Base-by-base conservation (phyloP, 345 rosid genomes). In the Pelargonium nanum region DNA sequence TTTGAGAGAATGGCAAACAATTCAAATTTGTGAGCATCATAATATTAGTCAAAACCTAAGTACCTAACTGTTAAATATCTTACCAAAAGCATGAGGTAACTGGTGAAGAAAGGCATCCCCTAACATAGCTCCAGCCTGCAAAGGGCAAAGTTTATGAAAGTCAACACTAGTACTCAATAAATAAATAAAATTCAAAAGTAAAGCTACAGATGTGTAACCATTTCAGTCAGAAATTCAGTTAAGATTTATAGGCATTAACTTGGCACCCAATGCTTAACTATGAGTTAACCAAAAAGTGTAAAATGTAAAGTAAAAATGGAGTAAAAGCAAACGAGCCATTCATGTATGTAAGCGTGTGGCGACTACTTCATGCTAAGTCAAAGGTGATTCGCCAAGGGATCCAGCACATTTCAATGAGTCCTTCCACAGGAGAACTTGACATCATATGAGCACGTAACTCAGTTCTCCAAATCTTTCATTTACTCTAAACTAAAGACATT, bases 21-120 rank as follows among this genome's bases (percentile, higher is more conserved):
- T 9, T 40, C 9, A 9, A 40, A 40, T 40, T 12, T 17, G 15
- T 6, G 15, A 40, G 48, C 48, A 40, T 40, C 48, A 40, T 40
- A 40, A 40, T 9, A 40, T 40, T 40, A 61, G 5, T 15, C 21
- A 16, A 26, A 21, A 24, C 26, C 26, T 2, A 19, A 26, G 34
- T 19, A 22, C n/a, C n/a, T n/a, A n/a, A n/a, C n/a, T n/a, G 34
- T 53, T 53, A 48, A 59, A 65, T 50, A 32, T 58, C 73, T 66
- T 89, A 93, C 99, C 99, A 80, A 93, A 93, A 64, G 99, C 96
- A 81, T 87, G 97, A 0, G 99, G 99, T 74, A 93, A 76, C 64
- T 92, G 98, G 73, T 92, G 98, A 80, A 92, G 98, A 75, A 93
- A 93, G 62, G 97, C 96, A 87, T 93, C 99, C 58, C 99, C 99